Base-by-base conservation (phyloP, 306 rosid genomes). In the Cicer chorassanicum region DNA sequence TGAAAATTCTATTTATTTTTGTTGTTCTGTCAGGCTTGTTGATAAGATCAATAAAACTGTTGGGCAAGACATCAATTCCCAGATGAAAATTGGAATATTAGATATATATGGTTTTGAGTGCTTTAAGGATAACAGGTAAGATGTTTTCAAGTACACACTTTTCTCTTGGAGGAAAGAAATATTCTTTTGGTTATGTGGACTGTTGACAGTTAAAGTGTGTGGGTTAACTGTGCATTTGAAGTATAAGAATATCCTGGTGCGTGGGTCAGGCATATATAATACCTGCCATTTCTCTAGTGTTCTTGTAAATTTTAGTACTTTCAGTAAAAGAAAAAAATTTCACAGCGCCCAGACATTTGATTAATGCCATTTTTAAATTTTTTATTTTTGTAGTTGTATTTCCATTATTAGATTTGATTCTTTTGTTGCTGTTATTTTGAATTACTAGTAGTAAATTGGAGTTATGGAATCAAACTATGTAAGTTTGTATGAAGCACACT, bases 51-150 rank as follows among this genome's bases (percentile, higher is more conserved):
- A 94, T 78, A 88, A 81, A 70, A 84, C 97, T 68, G 97, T 92
- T 45, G 99, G 97, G 76, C 99, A 92, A 85, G 99, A 94, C 74
- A 73, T 51, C 68, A 90, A 86, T 85, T 94, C 97, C 69, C 77
- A 42, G 82, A 64, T 84, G 16, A 96, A 90, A 80, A 92, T 94
- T 66, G 99, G 99, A 82, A 91, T 94, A 43, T 68, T 94, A 87
- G 99, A 94, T 86, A 94, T 94, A 79, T 92, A 94, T 68, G 99
- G 99, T 60, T 94, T 94, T 81, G 99, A 94, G 78, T 94, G 97
- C 85, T 94, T 94, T 24, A 94, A 90, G 90, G 92, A 92, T 82
- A 94, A 94, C 40, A 94, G 97, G 99, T 92, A 81, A 74, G 61
- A 59, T 54, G 64, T 68, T 39, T 50, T 80, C 74, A 72, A 57